Percentiles rank a stretch among this genome's conserved stretches.
Conservation (phyloP, 2,329 filamentous ascomycete species). For the Clonostachys rosea region DNA sequence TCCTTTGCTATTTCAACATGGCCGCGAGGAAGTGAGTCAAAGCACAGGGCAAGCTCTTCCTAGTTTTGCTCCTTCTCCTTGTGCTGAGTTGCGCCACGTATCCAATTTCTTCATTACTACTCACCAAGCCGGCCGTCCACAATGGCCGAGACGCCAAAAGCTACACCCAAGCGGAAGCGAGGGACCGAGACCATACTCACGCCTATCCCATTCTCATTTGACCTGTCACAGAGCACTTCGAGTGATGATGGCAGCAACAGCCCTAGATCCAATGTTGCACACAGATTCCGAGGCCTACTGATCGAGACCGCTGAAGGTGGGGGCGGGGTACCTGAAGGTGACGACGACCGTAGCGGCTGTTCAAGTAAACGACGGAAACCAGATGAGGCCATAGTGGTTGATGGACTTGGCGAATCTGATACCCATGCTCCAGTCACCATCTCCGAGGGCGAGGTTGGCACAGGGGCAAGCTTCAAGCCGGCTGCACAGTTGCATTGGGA, state of each 20-base stretch:
- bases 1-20: too few species aligned
- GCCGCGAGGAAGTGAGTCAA: too few species aligned
- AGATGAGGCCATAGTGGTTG: conserved; percentile 22
- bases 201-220: conserved; percentile 42
- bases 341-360: conserved; percentile 18
- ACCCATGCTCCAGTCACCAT: conserved; percentile 2
- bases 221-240: conserved; percentile 19
- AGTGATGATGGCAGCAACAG: conserved; percentile 44
- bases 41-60: too few species aligned
- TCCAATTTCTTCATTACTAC: too few species aligned
- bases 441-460: conserved; percentile 4
- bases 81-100: too few species aligned
- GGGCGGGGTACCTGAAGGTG: conserved; percentile 9
- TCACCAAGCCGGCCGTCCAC: too few species aligned
- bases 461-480: not conserved
- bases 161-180: conserved; percentile 42
- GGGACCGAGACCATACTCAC: conserved; percentile 24
- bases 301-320: conserved; percentile 26
- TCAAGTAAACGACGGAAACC: conserved; percentile 30
- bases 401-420: not conserved
- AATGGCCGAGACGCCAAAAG: not conserved
- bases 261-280: conserved; percentile 46
- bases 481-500: too few species aligned
- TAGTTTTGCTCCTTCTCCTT: too few species aligned
- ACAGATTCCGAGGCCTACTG: conserved; percentile 45